Evolutionary conservation across 2,329 filamentous ascomycete species (phyloP).

Genomic region (Macrophomina phaseolina): DNA sequence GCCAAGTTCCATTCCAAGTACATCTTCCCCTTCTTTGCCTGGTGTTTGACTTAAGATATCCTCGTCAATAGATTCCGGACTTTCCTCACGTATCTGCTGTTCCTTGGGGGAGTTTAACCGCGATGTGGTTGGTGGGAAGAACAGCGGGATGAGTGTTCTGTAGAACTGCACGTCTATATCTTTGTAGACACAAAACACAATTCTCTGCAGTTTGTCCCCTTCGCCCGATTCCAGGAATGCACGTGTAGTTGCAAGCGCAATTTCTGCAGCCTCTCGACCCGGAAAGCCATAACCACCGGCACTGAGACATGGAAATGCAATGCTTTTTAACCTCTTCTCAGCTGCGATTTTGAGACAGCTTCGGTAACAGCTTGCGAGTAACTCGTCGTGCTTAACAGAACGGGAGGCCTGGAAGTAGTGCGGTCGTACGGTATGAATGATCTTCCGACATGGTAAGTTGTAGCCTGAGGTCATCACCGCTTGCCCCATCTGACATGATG

Average conservation of each 20-base stretch:
- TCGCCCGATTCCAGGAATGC: slow-evolving; percentile 39
- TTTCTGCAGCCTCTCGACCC: slow-evolving; percentile 38
- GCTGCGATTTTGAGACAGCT: slow-evolving; percentile 36
- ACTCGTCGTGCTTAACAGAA: neutral
- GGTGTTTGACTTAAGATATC: neutral
- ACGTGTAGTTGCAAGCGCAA: slow-evolving; percentile 41
- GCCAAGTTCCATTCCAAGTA: neutral
- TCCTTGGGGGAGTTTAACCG: too few species aligned
- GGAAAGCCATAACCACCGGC: slow-evolving; percentile 41
- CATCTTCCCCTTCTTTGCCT: neutral
- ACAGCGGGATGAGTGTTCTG: slow-evolving; percentile 35
- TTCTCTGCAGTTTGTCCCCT: slow-evolving; percentile 34
- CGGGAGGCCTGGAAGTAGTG: slow-evolving; percentile 29
- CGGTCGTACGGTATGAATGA: slow-evolving; percentile 42
- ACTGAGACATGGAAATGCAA: slow-evolving; percentile 43
- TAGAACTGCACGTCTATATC: slow-evolving; percentile 39
- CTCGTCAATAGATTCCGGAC: neutral
- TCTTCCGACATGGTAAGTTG: slow-evolving; percentile 36
- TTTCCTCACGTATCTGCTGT: neutral
- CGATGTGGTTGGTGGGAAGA: slow-evolving; percentile 18
- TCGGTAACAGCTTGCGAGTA: slow-evolving; percentile 41
- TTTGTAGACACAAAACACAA: slow-evolving; percentile 40
- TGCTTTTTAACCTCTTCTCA: slow-evolving; percentile 34
- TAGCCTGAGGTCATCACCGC: slow-evolving; percentile 37
- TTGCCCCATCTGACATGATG: slow-evolving; percentile 32